Percentiles rank a stretch among this genome's conserved stretches.
Evolutionary conservation across 2,329 filamentous ascomycete species (phyloP).

Genomic region (Gaeumannomyces sp.): DNA sequence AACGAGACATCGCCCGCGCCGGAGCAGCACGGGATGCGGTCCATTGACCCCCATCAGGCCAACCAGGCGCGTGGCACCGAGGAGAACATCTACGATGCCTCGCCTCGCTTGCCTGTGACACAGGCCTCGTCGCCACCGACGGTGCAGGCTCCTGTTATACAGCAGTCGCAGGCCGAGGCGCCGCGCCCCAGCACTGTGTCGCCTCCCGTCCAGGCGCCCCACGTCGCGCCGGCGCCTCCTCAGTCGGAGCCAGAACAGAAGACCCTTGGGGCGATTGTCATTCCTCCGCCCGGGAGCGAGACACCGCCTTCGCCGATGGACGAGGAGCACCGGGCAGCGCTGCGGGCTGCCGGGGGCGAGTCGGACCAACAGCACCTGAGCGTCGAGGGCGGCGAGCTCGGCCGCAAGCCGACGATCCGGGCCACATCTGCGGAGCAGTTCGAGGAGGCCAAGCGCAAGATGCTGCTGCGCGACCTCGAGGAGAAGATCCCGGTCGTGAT

Average conservation of each 20-base stretch:
- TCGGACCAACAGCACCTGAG: constrained; percentile 2
- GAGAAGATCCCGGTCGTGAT: constrained; percentile 45
- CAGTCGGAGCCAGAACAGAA: constrained; percentile 2
- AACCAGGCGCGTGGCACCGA: constrained; percentile 16
- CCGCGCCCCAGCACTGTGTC: neutral
- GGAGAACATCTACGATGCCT: constrained; percentile 29
- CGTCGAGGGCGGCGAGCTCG: constrained; percentile 16
- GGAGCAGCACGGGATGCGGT: constrained; percentile 7
- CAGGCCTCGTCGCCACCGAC: neutral
- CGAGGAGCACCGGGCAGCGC: constrained; percentile 22
- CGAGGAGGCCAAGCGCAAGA: constrained; percentile 38
- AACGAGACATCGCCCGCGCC: constrained; percentile 3
- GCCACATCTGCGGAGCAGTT: constrained; percentile 27
- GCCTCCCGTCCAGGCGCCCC: neutral
- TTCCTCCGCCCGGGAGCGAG: neutral
- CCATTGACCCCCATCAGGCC: constrained; percentile 12
- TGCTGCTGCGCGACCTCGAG: constrained; percentile 39
- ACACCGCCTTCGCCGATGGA: constrained; percentile 31
- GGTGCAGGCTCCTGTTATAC: neutral
- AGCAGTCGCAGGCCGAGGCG: neutral
- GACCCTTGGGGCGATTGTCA: neutral
- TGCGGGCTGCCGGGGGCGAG: constrained; percentile 8
- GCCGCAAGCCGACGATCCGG: constrained; percentile 21
- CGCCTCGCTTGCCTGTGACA: constrained; percentile 3
- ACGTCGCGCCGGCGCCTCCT: neutral